Evolutionary conservation across 2,329 filamentous ascomycete genomes (phyloP), one percentile per base, ranked within the genome.

Genomic region (Hymenoscyphus scutula): DNA sequence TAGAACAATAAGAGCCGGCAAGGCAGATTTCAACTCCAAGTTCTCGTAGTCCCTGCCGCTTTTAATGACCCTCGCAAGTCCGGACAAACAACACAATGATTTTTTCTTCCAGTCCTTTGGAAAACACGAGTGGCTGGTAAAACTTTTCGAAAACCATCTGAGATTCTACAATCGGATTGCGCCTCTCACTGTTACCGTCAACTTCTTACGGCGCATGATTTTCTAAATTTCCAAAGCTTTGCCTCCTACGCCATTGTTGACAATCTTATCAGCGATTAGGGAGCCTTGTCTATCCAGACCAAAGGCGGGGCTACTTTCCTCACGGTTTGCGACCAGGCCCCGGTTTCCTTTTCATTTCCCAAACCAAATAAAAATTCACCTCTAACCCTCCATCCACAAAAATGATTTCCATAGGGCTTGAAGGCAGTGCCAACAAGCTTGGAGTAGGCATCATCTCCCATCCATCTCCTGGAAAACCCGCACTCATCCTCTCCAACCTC

Each of bases 341-440:
- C 17, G 59, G 23, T 29, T 37, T 27, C 32, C 15, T 2, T 41
- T 17, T 38, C 34, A 29, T 25, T 10, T 29, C 11, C 17, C 37
- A 11, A 34, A 19, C 23, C 13, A n/a, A n/a, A n/a, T n/a, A 38
- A 13, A n/a, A 30, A 27, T 45, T n/a, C 19, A 29, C n/a, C 30
- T 45, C 32, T 19, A 45, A 51, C 32, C 56, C n/a, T 48, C 41
- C 19, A 30, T 25, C n/a, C 53, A 53, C 17, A 38, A 53, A 67
- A 64, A 87, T 87, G 81, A 88, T 90, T 69, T 84, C 87, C 32
- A 82, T 91, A 71, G 89, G 89, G 25, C 83, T 91, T 74, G 95
- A 99, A 81, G 94, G 95, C 76, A 97, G 92, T 62, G 95, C 95
- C 77, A 99, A 99, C 82, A 99, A 99, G 79, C 87, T 99, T 59